phyloP scores from a whole-genome alignment of 2,329 filamentous ascomycete genomes.

The Talaromyces sp. region DNA sequence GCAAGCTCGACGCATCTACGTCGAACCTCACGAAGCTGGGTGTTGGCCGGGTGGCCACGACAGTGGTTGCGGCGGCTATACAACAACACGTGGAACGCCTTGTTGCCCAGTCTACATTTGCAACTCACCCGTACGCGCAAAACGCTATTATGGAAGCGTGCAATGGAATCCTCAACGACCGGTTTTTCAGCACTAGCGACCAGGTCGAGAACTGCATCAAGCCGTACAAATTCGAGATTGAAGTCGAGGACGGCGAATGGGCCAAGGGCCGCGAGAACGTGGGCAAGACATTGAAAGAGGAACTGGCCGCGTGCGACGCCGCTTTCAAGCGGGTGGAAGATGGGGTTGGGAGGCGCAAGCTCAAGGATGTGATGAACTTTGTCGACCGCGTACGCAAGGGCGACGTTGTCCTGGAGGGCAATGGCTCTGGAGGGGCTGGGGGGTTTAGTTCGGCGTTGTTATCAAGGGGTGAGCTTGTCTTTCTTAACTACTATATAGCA shows the following conservation, averaged over 20 bases:
- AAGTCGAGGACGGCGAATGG: constrained; percentile 91
- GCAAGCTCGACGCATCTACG: constrained; percentile 87
- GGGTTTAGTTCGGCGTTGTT: constrained; percentile 87
- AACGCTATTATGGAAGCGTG: constrained; percentile 91
- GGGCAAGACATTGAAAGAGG: constrained; percentile 72
- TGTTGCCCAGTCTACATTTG: constrained; percentile 75
- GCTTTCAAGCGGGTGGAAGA: constrained; percentile 73
- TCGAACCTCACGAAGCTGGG: constrained; percentile 90
- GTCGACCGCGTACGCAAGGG: constrained; percentile 86
- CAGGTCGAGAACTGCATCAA: constrained; percentile 99
- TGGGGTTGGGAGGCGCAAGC: constrained; percentile 71
- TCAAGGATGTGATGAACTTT: constrained; percentile 84
- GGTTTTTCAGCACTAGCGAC: constrained; percentile 94
- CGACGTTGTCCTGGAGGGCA: constrained; percentile 77
- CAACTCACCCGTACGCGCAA: constrained; percentile 83
- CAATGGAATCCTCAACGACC: constrained; percentile 82
- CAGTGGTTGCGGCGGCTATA: constrained; percentile 81
- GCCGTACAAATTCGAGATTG: constrained; percentile 96
- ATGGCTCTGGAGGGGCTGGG: constrained; percentile 77
- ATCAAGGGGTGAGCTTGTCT: constrained; percentile 59
- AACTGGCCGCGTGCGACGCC: constrained; percentile 76
- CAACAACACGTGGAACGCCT: constrained; percentile 78
- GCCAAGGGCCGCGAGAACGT: constrained; percentile 77
- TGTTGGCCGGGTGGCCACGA: constrained; percentile 87
- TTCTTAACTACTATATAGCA: constrained; percentile 5